Conservation (phyloP, 805 yeast genomes). For the Ogataea henricii region DNA sequence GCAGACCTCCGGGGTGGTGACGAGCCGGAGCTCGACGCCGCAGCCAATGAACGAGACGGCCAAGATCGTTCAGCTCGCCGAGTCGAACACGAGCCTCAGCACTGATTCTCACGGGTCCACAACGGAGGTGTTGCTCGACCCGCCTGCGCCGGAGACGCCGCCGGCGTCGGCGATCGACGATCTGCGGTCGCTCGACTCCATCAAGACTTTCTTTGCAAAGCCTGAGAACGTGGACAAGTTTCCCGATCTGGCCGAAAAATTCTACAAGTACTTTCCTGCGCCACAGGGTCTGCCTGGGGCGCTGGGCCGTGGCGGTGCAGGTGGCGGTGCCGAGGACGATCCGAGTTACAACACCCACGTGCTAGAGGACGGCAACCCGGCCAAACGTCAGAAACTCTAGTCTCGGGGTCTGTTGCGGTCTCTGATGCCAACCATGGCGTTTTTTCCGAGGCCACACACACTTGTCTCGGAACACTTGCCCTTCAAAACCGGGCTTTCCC, state of each 20-base stretch:
- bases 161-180: constrained; percentile 13
- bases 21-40: not conserved
- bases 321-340: constrained; percentile 9
- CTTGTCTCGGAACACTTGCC: not conserved
- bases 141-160: not conserved
- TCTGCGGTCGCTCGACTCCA: constrained; percentile 15
- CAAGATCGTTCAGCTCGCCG: constrained; percentile 12
- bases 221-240: constrained; percentile 19
- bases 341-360: not conserved
- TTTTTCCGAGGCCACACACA: no score
- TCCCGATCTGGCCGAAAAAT: constrained; percentile 23
- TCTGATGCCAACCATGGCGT: no score
- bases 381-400: not conserved
- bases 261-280: constrained; percentile 19
- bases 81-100: constrained; percentile 1
- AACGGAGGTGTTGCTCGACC: not conserved
- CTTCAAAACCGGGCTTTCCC: no score
- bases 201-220: constrained; percentile 15
- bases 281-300: constrained; percentile 8
- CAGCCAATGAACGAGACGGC: constrained; percentile 9
- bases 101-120: not conserved
- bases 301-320: constrained; percentile 5
- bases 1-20: not conserved
- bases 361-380: not conserved
- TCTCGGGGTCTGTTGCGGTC: no score